Evolutionary conservation across 1,139 yeast species (phyloP).

Genomic region (Trichomonascaceae sp.): DNA sequence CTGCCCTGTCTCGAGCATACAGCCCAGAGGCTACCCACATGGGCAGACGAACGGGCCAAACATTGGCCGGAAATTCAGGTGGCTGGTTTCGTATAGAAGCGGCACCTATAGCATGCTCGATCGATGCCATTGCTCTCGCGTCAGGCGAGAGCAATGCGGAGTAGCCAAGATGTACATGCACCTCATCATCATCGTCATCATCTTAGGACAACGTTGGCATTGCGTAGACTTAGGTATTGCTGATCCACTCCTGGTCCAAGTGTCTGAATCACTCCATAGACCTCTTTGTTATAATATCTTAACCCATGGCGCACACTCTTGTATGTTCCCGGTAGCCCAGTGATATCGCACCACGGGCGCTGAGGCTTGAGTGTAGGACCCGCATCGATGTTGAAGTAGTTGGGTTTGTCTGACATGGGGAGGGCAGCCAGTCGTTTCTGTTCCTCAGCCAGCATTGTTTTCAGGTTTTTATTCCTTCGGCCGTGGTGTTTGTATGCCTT

Average conservation of each 20-base stretch:
- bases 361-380: constrained; percentile 80
- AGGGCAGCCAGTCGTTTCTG: constrained; percentile 36
- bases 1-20: too few species aligned
- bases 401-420: constrained; percentile 19
- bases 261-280: constrained; percentile 63
- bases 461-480: constrained; percentile 39
- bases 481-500: background rate
- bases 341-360: constrained; percentile 84
- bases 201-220: constrained; percentile 74
- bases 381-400: constrained; percentile 44
- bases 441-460: constrained; percentile 72
- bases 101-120: too few species aligned
- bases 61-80: too few species aligned
- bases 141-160: too few species aligned
- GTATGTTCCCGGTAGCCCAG: constrained; percentile 75
- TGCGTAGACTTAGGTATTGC: constrained; percentile 75
- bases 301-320: constrained; percentile 65
- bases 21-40: too few species aligned
- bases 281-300: constrained; percentile 72
- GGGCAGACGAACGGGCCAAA: too few species aligned
- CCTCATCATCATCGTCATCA: too few species aligned
- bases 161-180: too few species aligned
- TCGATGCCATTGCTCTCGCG: too few species aligned
- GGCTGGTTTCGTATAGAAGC: too few species aligned
- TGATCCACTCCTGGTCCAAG: constrained; percentile 91